These are phyloP conservation scores for Filobasidium uniguttulatum DNA, from an alignment of 1,284 basidiomycete genomes.

Conservation along the genomic window DNA sequence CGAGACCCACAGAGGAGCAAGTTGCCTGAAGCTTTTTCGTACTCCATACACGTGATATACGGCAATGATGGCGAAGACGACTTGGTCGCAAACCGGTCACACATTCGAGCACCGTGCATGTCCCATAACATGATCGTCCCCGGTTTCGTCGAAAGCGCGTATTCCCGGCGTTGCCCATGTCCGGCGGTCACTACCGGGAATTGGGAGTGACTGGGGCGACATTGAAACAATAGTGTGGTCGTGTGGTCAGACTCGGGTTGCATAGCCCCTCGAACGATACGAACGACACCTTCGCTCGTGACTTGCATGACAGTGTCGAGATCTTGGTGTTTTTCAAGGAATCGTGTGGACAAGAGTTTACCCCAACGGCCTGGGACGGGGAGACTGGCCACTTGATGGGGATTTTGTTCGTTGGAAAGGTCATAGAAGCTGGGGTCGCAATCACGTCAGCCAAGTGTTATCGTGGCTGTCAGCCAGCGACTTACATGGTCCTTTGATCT, in stretches of 20 bases:
- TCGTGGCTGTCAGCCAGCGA: not conserved
- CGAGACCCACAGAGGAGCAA: conserved; percentile 5
- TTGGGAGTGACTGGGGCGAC: not conserved
- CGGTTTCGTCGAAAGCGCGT: not conserved
- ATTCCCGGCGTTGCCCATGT: not conserved
- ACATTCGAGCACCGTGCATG: not conserved
- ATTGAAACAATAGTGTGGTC: not conserved
- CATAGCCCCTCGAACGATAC: not conserved
- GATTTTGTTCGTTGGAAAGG: not conserved
- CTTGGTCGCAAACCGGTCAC: not conserved
- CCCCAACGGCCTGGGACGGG: not conserved
- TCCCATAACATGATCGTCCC: conserved; percentile 5
- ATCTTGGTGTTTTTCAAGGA: not conserved
- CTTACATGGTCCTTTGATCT: not conserved
- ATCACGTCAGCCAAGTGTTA: not conserved
- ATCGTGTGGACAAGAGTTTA: not conserved
- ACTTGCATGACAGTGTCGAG: conserved; percentile 1
- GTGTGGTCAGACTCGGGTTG: not conserved
- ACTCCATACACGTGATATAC: conserved; percentile 9
- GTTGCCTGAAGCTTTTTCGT: conserved; percentile 6
- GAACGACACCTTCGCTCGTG: conserved; percentile 3
- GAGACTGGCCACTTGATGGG: not conserved
- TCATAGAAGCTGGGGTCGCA: not conserved
- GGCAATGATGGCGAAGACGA: too few relatives aligned
- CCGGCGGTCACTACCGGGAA: not conserved